A percentile compares a stretch with the other conserved stretches of the same genome.
phyloP scores from a whole-genome alignment of 805 yeast species.

The Ogataea haglerorum region DNA sequence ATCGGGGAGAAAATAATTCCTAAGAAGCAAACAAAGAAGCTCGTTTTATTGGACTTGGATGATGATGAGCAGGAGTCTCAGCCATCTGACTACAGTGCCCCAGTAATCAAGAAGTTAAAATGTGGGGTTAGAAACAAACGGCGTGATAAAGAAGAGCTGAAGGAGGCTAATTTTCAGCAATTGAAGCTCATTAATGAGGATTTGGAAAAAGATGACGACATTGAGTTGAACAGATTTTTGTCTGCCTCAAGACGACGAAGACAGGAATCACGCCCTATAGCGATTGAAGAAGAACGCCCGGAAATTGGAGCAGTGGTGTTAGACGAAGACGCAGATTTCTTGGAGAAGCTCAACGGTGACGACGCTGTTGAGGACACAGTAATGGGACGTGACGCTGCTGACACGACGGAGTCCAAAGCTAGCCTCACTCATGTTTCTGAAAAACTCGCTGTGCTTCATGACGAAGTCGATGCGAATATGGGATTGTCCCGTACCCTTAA shows the following conservation, averaged over 20 bases:
- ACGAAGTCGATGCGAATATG: constrained; percentile 12
- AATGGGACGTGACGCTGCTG: not conserved
- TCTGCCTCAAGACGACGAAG: constrained; percentile 27
- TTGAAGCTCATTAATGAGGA: constrained; percentile 31
- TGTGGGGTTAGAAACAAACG: constrained; percentile 12
- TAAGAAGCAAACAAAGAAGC: constrained; percentile 11
- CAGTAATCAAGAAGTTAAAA: constrained; percentile 20
- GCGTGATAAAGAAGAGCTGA: constrained; percentile 19
- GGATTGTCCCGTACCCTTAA: constrained; percentile 38
- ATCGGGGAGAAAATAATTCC: constrained; percentile 22
- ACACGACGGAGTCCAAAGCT: not conserved
- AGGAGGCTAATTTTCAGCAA: constrained; percentile 20
- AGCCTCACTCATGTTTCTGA: not conserved
- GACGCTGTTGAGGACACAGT: not conserved
- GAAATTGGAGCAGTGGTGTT: constrained; percentile 39
- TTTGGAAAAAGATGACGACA: constrained; percentile 23
- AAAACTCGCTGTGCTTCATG: constrained; percentile 14
- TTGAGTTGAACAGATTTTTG: constrained; percentile 28
- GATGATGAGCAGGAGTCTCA: constrained; percentile 17
- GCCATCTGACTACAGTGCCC: constrained; percentile 4
- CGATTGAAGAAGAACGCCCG: not conserved
- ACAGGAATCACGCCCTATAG: constrained; percentile 18
- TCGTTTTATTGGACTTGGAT: constrained; percentile 12
- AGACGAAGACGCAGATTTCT: constrained; percentile 8
- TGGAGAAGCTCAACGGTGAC: not conserved